Evolutionary conservation across 2,329 filamentous ascomycete genomes (phyloP).

Genomic region (Fusarium phyllophilum): DNA sequence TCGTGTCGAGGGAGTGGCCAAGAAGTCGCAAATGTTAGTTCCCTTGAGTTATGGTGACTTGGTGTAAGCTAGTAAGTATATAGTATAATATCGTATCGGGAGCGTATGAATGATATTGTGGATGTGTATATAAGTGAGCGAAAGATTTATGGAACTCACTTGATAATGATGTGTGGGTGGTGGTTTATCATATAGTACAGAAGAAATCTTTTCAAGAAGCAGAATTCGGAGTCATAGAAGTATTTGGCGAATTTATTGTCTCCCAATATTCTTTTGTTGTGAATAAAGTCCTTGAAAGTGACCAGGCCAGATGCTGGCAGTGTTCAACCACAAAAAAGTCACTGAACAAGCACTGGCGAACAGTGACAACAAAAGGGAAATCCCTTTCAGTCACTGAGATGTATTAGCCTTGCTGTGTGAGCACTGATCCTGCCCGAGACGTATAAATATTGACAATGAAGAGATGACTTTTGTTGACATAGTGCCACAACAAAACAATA

Average conservation of each 20-base stretch:
- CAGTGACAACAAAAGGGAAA: not conserved
- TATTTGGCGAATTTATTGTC: not conserved
- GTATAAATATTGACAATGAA: not conserved
- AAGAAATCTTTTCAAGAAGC: not conserved
- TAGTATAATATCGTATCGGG: not conserved
- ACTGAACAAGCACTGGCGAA: not conserved
- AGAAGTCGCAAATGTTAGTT: not conserved
- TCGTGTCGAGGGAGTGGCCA: not conserved
- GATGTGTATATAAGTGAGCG: not conserved
- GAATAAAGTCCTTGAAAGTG: not conserved
- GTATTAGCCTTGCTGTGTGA: not conserved
- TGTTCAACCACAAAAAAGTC: not conserved
- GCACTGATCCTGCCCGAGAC: not conserved
- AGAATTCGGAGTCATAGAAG: not conserved
- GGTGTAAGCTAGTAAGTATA: not conserved
- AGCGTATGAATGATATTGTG: not conserved
- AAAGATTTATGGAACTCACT: slow-evolving; percentile 5
- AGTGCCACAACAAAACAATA: not conserved
- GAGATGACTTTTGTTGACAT: not conserved
- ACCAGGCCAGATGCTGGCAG: not conserved
- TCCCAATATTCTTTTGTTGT: slow-evolving; percentile 2
- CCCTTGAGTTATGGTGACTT: not conserved
- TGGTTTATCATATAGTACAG: not conserved
- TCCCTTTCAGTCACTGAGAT: not conserved
- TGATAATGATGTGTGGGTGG: not conserved